Conservation (phyloP, 148 eudicot species). For the Silene uniflora region DNA sequence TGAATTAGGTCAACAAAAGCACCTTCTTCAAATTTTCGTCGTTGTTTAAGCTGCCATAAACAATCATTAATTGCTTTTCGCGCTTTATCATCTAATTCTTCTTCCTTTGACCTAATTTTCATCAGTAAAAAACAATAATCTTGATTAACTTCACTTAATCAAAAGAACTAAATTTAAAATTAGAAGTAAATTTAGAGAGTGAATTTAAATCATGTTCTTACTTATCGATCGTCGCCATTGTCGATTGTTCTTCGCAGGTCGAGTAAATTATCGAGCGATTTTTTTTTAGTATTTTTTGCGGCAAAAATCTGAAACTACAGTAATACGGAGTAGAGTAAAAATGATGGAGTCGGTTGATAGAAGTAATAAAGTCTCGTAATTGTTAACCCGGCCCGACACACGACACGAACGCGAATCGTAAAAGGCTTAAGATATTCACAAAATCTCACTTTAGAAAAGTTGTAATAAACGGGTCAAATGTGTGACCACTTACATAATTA, state of each 20-base stretch:
- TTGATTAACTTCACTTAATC: slow-evolving; percentile 5
- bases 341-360: no score
- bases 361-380: no score
- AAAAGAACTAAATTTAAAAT: not conserved
- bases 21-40: slow-evolving; percentile 78
- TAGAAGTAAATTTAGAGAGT: not conserved
- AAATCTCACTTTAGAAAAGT: no score
- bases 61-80: slow-evolving; percentile 67
- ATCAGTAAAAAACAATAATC: not conserved
- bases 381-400: no score
- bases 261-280: no score
- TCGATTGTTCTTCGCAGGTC: not conserved
- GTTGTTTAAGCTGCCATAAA: slow-evolving; percentile 71
- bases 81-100: slow-evolving; percentile 38
- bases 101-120: slow-evolving; percentile 48
- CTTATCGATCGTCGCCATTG: not conserved
- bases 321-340: no score
- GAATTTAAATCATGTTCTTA: not conserved
- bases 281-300: no score
- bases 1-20: slow-evolving; percentile 74
- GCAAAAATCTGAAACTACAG: no score
- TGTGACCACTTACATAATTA: no score
- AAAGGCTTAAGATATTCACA: no score
- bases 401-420: no score
- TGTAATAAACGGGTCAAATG: no score